phyloP scores from a whole-genome alignment of 73 alveolate species.

The Paramecium biaurelia region DNA sequence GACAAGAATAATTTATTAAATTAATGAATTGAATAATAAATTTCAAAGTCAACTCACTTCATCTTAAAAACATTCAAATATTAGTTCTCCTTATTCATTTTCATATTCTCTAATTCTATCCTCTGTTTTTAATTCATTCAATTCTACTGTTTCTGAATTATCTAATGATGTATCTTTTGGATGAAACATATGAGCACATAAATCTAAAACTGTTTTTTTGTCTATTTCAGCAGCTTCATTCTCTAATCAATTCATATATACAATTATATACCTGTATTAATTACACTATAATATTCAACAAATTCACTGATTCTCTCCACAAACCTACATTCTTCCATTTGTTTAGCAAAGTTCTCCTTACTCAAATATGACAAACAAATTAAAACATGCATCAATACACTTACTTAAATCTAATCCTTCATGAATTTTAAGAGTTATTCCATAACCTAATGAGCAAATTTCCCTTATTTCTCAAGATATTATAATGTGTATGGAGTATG shows the following conservation, averaged over 20 bases:
- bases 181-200: conserved; percentile 93
- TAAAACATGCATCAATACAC: conserved; percentile 91
- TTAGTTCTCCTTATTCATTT: conserved; percentile 93
- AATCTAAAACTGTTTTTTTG: conserved; percentile 90
- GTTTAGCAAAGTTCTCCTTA: conserved; percentile 83
- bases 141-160: conserved; percentile 79
- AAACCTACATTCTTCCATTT: conserved; percentile 90
- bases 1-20: neutral
- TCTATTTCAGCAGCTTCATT: conserved; percentile 89
- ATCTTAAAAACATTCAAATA: conserved; percentile 96
- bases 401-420: conserved; percentile 80
- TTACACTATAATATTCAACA: conserved; percentile 85
- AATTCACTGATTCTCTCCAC: conserved; percentile 91
- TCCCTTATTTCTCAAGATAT: conserved; percentile 78
- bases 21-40: neutral
- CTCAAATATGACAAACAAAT: conserved; percentile 89
- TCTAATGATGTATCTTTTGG: conserved; percentile 88
- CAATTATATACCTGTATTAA: conserved; percentile 62
- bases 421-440: conserved; percentile 56
- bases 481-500: conserved; percentile 88
- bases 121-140: conserved; percentile 91
- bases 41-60: conserved; percentile 83
- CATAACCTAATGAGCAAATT: conserved; percentile 77
- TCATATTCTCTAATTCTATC: conserved; percentile 86
- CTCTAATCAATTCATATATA: conserved; percentile 46